These are phyloP conservation scores for Auricularia cornea DNA, from an alignment of 768 basidiomycete genomes.

Conservation along the genomic window DNA sequence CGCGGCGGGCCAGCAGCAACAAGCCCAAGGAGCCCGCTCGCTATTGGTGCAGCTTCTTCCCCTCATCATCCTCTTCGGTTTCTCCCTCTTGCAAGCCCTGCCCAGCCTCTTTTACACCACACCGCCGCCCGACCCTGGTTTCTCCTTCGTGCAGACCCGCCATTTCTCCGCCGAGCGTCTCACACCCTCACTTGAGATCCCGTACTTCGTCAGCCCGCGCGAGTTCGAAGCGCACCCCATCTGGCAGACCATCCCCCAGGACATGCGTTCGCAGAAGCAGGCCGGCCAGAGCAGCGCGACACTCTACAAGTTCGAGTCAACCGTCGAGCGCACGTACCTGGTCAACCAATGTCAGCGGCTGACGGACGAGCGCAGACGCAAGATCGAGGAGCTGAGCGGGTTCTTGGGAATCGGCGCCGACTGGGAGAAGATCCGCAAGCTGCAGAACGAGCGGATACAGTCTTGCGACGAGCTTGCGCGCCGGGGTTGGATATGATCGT, in stretches of 20 bases:
- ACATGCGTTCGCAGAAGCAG: slow-evolving; percentile 38
- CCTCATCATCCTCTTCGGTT: slow-evolving; percentile 70
- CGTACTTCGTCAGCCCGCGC: slow-evolving; percentile 73
- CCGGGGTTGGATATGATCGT: slow-evolving; percentile 35
- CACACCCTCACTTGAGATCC: slow-evolving; percentile 61
- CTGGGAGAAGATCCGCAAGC: slow-evolving; percentile 76
- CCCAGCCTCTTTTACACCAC: slow-evolving; percentile 65
- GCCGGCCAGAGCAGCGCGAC: slow-evolving; percentile 9
- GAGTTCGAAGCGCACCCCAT: slow-evolving; percentile 80
- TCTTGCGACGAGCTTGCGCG: slow-evolving; percentile 72
- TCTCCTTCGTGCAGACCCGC: slow-evolving; percentile 55
- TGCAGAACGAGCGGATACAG: slow-evolving; percentile 60
- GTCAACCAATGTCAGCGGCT: slow-evolving; percentile 66
- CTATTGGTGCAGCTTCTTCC: slow-evolving; percentile 73
- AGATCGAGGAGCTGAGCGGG: slow-evolving; percentile 70
- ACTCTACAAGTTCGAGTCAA: slow-evolving; percentile 61
- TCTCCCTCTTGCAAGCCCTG: slow-evolving; percentile 75
- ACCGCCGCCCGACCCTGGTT: slow-evolving; percentile 69
- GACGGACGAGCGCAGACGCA: slow-evolving; percentile 55
- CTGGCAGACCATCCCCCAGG: slow-evolving; percentile 41
- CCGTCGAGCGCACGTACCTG: slow-evolving; percentile 68
- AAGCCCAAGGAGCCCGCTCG: slow-evolving; percentile 43
- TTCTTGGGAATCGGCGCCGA: slow-evolving; percentile 89
- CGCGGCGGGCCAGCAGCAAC: slow-evolving; percentile 26
- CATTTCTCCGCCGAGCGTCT: slow-evolving; percentile 62